Evolutionary conservation across 73 alveolate species (phyloP).

Genomic region (Paramecium tetraurelia): DNA sequence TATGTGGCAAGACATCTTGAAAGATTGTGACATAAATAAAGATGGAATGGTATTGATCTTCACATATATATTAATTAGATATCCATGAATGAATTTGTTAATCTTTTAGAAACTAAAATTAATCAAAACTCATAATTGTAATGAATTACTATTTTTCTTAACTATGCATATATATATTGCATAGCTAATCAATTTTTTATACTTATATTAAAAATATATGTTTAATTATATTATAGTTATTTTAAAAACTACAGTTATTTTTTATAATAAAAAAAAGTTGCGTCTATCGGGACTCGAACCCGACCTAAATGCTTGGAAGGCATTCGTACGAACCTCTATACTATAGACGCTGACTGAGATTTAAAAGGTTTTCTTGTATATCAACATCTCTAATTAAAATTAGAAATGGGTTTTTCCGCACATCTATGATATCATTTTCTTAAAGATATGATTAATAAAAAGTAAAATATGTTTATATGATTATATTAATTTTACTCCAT

Average conservation of each 20-base stretch:
- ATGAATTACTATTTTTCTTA: not conserved
- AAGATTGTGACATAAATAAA: conserved; percentile 11
- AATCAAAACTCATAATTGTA: not conserved
- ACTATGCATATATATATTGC: not conserved
- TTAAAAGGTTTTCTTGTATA: not conserved
- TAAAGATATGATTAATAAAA: not conserved
- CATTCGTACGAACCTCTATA: conserved; percentile 86
- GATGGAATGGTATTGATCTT: not conserved
- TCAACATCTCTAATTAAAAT: not conserved
- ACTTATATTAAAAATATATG: not conserved
- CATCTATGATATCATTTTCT: not conserved
- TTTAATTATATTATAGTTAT: not conserved
- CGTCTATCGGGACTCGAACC: conserved; percentile 92
- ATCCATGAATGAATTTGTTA: not conserved
- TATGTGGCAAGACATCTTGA: conserved; percentile 1
- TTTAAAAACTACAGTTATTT: not conserved
- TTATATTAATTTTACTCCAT: too few species aligned
- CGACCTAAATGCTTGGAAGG: conserved; percentile 90
- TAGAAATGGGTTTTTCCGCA: not conserved
- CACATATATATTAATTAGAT: not conserved
- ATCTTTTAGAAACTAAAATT: conserved; percentile 1
- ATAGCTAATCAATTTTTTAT: not conserved
- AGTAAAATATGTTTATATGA: too few species aligned
- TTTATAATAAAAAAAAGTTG: conserved; percentile 53
- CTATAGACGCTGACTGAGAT: conserved; percentile 69